These are phyloP conservation scores for Lachnellula occidentalis DNA, from an alignment of 2,329 filamentous ascomycete species.

Conservation along the genomic window DNA sequence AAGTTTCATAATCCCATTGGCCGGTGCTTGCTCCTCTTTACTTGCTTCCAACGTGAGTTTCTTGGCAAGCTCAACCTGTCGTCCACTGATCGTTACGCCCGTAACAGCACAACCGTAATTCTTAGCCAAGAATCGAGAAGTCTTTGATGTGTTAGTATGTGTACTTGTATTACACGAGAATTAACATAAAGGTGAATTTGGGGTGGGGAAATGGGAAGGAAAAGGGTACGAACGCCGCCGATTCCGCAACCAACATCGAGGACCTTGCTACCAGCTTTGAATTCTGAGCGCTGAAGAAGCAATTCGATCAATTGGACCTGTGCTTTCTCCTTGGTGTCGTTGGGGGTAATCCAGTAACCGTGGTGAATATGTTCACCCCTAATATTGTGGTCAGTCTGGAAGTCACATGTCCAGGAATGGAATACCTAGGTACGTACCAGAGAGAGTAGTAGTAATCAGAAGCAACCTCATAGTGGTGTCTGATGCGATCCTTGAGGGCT, in stretches of 20 bases:
- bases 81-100: constrained; percentile 54
- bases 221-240: constrained; percentile 36
- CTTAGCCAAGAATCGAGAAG: constrained; percentile 49
- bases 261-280: constrained; percentile 37
- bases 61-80: constrained; percentile 53
- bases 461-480: constrained; percentile 55
- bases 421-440: constrained; percentile 38
- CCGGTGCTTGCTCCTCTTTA: constrained; percentile 7
- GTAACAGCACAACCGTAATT: constrained; percentile 48
- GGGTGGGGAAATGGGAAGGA: too few relatives aligned
- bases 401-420: background rate
- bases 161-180: too few relatives aligned
- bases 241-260: constrained; percentile 58
- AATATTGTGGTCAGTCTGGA: background rate
- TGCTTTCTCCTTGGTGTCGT: constrained; percentile 51
- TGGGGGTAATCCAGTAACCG: constrained; percentile 50
- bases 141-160: constrained; percentile 22
- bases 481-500: constrained; percentile 31
- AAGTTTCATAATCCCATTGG: constrained; percentile 27
- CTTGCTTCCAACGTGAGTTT: constrained; percentile 39
- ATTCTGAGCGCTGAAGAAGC: constrained; percentile 43
- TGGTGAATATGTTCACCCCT: constrained; percentile 62
- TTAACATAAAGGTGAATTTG: too few relatives aligned
- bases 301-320: constrained; percentile 53
- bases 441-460: constrained; percentile 58